Percentiles rank a stretch among this genome's conserved stretches.
Evolutionary conservation across 306 rosid species (phyloP).

Genomic region (Cucumis melo): DNA sequence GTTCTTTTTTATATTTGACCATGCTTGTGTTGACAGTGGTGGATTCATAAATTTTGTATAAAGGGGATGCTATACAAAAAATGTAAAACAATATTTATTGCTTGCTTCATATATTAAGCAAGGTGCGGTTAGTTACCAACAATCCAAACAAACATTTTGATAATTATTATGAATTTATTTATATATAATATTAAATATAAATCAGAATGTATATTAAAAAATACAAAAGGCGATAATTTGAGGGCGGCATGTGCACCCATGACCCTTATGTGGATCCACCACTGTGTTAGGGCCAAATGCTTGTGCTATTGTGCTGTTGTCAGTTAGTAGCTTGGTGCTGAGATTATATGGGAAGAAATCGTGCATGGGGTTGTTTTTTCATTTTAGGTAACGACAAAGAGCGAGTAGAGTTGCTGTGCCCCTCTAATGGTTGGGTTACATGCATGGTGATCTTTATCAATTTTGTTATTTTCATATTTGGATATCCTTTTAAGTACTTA

Average conservation of each 20-base stretch:
- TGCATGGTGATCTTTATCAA: not conserved
- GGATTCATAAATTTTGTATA: too few species aligned
- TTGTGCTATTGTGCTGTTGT: not conserved
- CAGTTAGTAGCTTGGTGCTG: not conserved
- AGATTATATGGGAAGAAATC: not conserved
- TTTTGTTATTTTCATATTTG: not conserved
- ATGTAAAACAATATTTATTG: too few species aligned
- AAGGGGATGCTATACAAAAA: too few species aligned
- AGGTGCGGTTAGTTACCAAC: too few species aligned
- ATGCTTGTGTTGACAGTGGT: not conserved
- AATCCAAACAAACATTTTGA: too few species aligned
- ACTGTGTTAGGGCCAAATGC: not conserved
- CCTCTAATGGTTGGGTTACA: not conserved
- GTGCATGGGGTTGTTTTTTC: not conserved
- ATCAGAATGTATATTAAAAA: too few species aligned
- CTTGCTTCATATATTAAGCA: too few species aligned
- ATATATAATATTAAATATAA: too few species aligned
- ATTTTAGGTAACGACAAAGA: not conserved
- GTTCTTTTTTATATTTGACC: slow-evolving; percentile 3
- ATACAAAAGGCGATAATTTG: too few species aligned
- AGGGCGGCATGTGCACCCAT: too few species aligned
- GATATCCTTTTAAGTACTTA: not conserved
- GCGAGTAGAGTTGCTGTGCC: not conserved
- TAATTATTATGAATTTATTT: too few species aligned
- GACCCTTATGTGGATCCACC: too few species aligned